A percentile compares a stretch with the other conserved stretches of the same genome.
Evolutionary conservation across 352 stramenopile genomes (phyloP).

Genomic region (Globisporangium nodosum): DNA sequence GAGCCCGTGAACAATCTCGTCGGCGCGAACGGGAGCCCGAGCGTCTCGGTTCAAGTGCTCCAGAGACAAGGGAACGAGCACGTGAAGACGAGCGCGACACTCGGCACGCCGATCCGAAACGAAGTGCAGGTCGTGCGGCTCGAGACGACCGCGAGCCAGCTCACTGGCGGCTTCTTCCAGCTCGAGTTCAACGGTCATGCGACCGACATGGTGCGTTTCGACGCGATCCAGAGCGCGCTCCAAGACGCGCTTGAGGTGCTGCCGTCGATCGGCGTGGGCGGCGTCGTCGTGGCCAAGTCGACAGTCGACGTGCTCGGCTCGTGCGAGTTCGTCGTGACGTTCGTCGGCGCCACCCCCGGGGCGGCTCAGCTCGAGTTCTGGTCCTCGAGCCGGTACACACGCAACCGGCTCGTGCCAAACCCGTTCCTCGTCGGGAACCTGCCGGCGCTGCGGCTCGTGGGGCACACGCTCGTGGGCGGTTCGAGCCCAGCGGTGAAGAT

Average conservation of each 20-base stretch:
- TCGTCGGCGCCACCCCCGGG: constrained; percentile 36
- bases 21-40: constrained; percentile 37
- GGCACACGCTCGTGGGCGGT: constrained; percentile 29
- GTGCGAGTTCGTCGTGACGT: constrained; percentile 59
- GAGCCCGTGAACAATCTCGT: constrained; percentile 64
- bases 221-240: constrained; percentile 43
- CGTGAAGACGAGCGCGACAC: constrained; percentile 57
- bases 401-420: constrained; percentile 36
- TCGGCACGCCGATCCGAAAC: constrained; percentile 55
- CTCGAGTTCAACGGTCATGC: constrained; percentile 62
- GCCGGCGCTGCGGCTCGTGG: constrained; percentile 18
- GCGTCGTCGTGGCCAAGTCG: constrained; percentile 35
- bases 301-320: constrained; percentile 20
- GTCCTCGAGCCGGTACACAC: constrained; percentile 53
- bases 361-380: constrained; percentile 57
- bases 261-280: constrained; percentile 34
- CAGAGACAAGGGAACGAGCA: constrained; percentile 48
- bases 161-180: constrained; percentile 55
- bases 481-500: constrained; percentile 24
- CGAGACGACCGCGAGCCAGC: constrained; percentile 22
- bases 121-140: constrained; percentile 66
- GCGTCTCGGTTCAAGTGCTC: constrained; percentile 19
- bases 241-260: constrained; percentile 58
- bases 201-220: constrained; percentile 58
- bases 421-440: constrained; percentile 51